Base-by-base conservation (phyloP, 2,329 filamentous ascomycete species). In the Botrytis sinoallii region DNA sequence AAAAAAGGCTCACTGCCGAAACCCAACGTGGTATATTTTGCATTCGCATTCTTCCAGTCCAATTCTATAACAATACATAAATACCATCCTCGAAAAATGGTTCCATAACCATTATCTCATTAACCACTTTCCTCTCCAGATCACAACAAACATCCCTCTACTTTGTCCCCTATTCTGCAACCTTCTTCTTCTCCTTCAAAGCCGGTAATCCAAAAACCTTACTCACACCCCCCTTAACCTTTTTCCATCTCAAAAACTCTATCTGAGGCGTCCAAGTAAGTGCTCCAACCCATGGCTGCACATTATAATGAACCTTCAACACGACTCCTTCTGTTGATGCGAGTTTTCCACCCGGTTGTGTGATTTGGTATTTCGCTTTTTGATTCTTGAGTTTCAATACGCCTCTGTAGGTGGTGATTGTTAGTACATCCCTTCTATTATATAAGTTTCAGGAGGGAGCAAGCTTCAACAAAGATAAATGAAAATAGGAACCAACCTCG, bases 291-390 rank as follows among this genome's bases (percentile, higher is more conserved):
- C 95, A 98, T 46, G 96, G 96, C 86, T 99, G 96, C 75, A 98
- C 92, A 84, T 98, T 98, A 90, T 97, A 99, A 81, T 96, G 92
- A 71, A 98, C 85, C 79, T 91, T 90, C 76, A 99, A 85, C 44
- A 89, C 91, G 73, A 95, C 93, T 81, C 96, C 90, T 69, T 88
- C 85, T 67, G 90, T 86, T 80, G 92, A 88, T 64, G 93, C 92
- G 77, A 98, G 87, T 82, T 90, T 91, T 75, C 95, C 93, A 18
- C 88, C 88, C 18, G 95, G 93, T 82, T 98, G 94, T 7, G 95
- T 97, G 84, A 99, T 96, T 82, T 97, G 94, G 86, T 99, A 99
- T 84, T 99, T 99, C 4, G 95, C 93, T 81, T 91, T 92, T 82
- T 97, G 93, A 83, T 95, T 95, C 81, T 90, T 90, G 77, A 98